A percentile compares a stretch with the other conserved stretches of the same genome.
Conservation (phyloP, 2,329 filamentous ascomycete species). For the Parasarocladium wereldwijsianum region DNA sequence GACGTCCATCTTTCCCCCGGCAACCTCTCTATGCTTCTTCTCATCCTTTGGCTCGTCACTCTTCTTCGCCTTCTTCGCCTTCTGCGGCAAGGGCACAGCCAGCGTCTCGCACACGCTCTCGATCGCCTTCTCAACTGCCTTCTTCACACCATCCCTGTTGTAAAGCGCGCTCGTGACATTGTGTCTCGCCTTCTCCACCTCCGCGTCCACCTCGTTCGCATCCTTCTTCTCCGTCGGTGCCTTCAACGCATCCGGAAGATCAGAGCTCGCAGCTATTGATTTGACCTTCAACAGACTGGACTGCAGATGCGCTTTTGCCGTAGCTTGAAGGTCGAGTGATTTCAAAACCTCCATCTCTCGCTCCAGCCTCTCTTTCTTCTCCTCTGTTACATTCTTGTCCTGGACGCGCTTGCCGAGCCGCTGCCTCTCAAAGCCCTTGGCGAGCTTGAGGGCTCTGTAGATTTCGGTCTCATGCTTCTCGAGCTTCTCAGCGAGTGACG, state of each 20-base stretch:
- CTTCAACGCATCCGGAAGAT: slow-evolving; percentile 33
- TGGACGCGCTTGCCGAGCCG: slow-evolving; percentile 49
- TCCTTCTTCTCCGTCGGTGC: slow-evolving; percentile 32
- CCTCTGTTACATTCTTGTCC: slow-evolving; percentile 27
- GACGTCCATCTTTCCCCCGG: slow-evolving; percentile 10
- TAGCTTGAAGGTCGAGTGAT: slow-evolving; percentile 43
- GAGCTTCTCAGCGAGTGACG: slow-evolving; percentile 33
- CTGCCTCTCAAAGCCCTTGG: slow-evolving; percentile 66
- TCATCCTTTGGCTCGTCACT: slow-evolving; percentile 16
- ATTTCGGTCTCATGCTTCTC: slow-evolving; percentile 43
- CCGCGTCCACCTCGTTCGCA: slow-evolving; percentile 24
- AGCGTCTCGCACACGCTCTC: slow-evolving; percentile 32
- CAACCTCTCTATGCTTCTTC: slow-evolving; percentile 9
- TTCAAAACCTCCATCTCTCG: slow-evolving; percentile 37
- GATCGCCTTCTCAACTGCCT: slow-evolving; percentile 32
- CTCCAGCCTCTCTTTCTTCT: slow-evolving; percentile 45
- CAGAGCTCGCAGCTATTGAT: slow-evolving; percentile 32
- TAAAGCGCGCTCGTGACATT: slow-evolving; percentile 46
- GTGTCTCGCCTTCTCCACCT: slow-evolving; percentile 35
- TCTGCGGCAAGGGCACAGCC: slow-evolving; percentile 30
- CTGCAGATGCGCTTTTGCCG: slow-evolving; percentile 39
- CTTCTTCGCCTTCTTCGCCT: slow-evolving; percentile 16
- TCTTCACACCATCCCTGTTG: slow-evolving; percentile 34
- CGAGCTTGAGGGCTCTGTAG: slow-evolving; percentile 52
- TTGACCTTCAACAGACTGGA: slow-evolving; percentile 40